Base-by-base conservation (phyloP, 2,329 filamentous ascomycete genomes). In the Aspergillus uvarum region DNA sequence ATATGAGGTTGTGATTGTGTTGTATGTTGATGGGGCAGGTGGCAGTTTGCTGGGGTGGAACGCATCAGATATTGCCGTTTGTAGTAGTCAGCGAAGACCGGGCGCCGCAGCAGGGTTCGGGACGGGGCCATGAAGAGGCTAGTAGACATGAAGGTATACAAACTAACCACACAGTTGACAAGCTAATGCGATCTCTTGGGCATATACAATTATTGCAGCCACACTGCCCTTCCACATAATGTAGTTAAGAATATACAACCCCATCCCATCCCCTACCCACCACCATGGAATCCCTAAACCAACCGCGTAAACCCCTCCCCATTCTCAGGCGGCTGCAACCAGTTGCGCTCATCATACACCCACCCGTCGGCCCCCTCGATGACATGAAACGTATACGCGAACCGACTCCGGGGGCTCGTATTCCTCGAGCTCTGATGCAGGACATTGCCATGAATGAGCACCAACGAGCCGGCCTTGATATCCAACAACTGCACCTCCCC, bases 351-450 rank as follows among this genome's bases (percentile, higher is more conserved):
- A 76, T 98, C 95, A 75, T 98, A 99, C 57, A 79, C 67, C 75
- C 76, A 78, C 12, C 76, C 81, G 48, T 87, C 81, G 21, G 89
- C 85, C 0, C 89, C 90, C 78, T 98, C 95, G 70, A 98, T 98
- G 59, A 96, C 86, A 80, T 99, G 95, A 75, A 98, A 99, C 0
- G 95, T 98, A 77, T 98, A 99, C 56, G 97, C 96, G 73, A 95
- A 96, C 66, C 94, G 83, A 22, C 93, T 92, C 81, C 91, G 94
- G 65, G 83, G 78, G 74, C 93, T 96, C 58, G 85, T 83, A 74
- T 99, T 99, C 82, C 85, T 91, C 84, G 96, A 92, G 74, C 93
- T 97, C 85, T 96, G 96, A 78, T 99, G 95, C 79, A 98, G 74
- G 68, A 97, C 79, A 76, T 98, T 98, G 1, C 95, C 95, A 79